phyloP scores from a whole-genome alignment of 192 early-diverging fungal genomes.

The Podila epicladia region DNA sequence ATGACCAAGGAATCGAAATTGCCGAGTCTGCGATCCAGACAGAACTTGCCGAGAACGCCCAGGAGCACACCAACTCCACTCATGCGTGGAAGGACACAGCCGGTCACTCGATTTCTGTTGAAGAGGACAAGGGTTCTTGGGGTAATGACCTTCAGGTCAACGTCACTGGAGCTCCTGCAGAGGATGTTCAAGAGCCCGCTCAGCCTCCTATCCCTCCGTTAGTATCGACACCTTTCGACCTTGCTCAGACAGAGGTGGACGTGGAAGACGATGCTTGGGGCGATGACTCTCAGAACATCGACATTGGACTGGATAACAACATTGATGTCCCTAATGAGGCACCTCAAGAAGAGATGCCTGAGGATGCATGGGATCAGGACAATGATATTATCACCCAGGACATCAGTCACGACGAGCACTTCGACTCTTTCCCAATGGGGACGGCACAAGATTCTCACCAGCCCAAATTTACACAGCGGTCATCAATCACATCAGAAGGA shows the following conservation, averaged over 20 bases:
- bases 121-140: slow-evolving; percentile 7
- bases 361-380: no score
- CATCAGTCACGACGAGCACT: no score
- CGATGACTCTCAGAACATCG: neutral
- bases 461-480: neutral
- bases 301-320: neutral
- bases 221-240: neutral
- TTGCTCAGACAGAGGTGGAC: neutral
- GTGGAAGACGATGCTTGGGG: neutral
- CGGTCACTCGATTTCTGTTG: neutral
- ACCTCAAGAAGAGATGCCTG: no score
- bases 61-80: neutral
- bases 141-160: neutral
- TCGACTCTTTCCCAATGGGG: no score
- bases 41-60: neutral
- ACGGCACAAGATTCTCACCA: no score
- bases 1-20: slow-evolving; percentile 4
- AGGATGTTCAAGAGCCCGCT: neutral
- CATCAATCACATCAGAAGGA: neutral
- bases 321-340: neutral
- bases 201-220: neutral
- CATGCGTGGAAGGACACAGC: neutral
- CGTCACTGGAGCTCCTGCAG: neutral
- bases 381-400: no score
- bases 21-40: neutral